Conservation (phyloP, 2,329 filamentous ascomycete species). For the Xylaria sp. region DNA sequence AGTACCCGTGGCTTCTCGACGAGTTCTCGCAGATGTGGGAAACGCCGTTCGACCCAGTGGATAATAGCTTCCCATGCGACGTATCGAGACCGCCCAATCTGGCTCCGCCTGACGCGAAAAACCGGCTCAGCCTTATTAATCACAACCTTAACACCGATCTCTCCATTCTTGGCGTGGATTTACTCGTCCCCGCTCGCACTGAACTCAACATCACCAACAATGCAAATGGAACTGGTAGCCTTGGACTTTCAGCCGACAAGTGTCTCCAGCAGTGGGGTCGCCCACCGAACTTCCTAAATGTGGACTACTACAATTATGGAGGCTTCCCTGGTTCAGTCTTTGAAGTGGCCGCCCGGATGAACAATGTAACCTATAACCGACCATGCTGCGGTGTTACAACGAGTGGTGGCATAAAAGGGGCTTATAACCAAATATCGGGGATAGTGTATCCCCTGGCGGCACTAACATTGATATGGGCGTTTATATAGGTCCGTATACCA, state of each 20-base stretch:
- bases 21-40: constrained; percentile 93
- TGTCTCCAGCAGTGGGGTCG: constrained; percentile 72
- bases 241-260: constrained; percentile 71
- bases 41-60: constrained; percentile 80
- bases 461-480: constrained; percentile 36
- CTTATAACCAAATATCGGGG: neutral
- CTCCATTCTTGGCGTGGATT: constrained; percentile 68
- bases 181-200: constrained; percentile 78
- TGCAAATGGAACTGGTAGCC: constrained; percentile 70
- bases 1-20: constrained; percentile 85
- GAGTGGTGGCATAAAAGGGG: constrained; percentile 35
- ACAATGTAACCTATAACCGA: constrained; percentile 76
- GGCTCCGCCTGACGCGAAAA: constrained; percentile 60
- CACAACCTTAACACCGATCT: constrained; percentile 90
- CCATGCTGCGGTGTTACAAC: constrained; percentile 64
- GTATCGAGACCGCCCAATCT: constrained; percentile 80
- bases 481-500: constrained; percentile 32
- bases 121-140: constrained; percentile 84
- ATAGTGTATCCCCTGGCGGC: constrained; percentile 35
- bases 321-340: constrained; percentile 77
- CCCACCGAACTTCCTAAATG: constrained; percentile 81
- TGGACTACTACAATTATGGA: constrained; percentile 86
- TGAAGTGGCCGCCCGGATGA: constrained; percentile 74
- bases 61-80: constrained; percentile 78
- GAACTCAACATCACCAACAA: constrained; percentile 79